Base-by-base conservation (phyloP, 805 yeast genomes). In the Lipomyces lipofer region DNA sequence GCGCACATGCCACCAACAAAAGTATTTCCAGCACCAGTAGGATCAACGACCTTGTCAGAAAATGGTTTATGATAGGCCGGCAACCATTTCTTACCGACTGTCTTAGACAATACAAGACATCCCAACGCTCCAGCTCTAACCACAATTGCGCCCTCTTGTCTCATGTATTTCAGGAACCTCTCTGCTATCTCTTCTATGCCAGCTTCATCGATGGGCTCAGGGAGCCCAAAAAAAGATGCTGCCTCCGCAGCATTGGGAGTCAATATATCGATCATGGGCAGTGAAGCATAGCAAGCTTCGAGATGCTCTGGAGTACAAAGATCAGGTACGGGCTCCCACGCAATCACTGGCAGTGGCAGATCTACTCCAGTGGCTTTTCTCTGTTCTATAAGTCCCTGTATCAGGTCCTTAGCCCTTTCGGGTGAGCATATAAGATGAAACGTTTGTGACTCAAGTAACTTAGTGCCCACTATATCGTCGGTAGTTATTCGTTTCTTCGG, bases 11-110 rank as follows among this genome's bases (percentile, higher is more conserved):
- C 95, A 0, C 97, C 97, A 48, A 88, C 80, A 66, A 86, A 90
- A 0, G 96, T 78, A 66, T 91, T 95, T 0, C 98, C 98, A 15
- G 95, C 96, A 0, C 98, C 98, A 0, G 97, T 91, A 2, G 97
- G 95, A 68, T 91, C 98, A 1, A 86, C 74, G 0, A 90, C 90
- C 45, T 69, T 67, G 2, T 65, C 63, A 19, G 71, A 73, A 17
- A 71, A 68, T 10, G 52, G 42, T 27, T 44, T 65, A 65, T 90
- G 95, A 68, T 85, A 92, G 0, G 97, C 88, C 0, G 94, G 91
- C 21, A 81, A 76, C 81, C 86, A 80, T 9, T 64, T 54, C 1
- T 51, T 60, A 3, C 63, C 45, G 25, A 24, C 15, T 0, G 69
- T 67, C 1, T 59, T 47, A 0, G 78, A 69, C 22, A 75, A 64